Evolutionary conservation across 139 green algal genomes (phyloP), one percentile per base, ranked within the genome.

Genomic region (Micromonas pusilla): DNA sequence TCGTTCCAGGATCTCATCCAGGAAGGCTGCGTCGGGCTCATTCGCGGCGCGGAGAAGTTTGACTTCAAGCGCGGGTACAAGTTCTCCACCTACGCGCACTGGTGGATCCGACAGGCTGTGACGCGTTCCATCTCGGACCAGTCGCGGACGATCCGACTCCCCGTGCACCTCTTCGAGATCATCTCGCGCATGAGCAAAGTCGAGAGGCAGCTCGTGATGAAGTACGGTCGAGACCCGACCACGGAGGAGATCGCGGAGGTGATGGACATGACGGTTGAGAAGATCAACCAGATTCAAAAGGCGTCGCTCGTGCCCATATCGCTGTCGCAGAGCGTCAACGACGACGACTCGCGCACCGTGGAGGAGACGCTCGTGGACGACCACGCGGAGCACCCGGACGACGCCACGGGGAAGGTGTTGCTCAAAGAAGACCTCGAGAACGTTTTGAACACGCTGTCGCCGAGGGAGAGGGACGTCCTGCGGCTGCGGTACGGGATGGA

Each of bases 401-500:
- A 70, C 32, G 45, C 28, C 19, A 71, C 71, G 26, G 54, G 52
- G 4, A 60, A 70, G 32, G 26, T 37, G 38, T 28, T 80, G 3
- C 52, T 96, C 62, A 72, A 86, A 73, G 53, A 84, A 20, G 91
- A 97, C 74, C 63, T 97, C 33, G 88, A 93, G 64, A 77, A 75
- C 38, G 85, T 81, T 45, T 45, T 81, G 5, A 76, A 81, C 67
- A 81, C 77, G 26, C 31, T 81, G 1, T 70, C 30, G 26, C 57
- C 72, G 53, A 89, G 94, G 0, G 95, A 98, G 83, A 85, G 86
- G 32, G 83, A 84, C 63, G 87, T 98, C 33, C 62, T 98, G 62
- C 83, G 90, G 26, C 86, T 97, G 84, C 90, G 95, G 19, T 98
- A 94, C 81, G 95, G 95, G 0, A 85, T 99, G 64, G 89, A 93